Conservation (phyloP, 1,284 basidiomycete genomes). For the Apiotrichum montevideense region DNA sequence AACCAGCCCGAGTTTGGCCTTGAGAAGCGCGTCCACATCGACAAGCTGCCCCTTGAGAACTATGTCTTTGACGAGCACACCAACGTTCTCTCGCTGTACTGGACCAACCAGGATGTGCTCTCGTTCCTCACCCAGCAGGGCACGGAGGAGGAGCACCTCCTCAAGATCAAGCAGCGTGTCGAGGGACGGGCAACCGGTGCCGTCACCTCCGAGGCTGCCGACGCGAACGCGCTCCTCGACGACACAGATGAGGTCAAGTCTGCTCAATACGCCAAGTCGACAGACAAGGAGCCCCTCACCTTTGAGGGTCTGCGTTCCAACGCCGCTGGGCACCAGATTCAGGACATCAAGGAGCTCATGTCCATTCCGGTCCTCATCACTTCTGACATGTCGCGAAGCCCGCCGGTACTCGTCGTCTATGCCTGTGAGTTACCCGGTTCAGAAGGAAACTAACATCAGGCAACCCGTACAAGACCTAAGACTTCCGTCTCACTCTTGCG, state of each 20-base stretch:
- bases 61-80: slow-evolving; percentile 89
- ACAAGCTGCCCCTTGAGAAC: slow-evolving; percentile 98
- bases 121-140: slow-evolving; percentile 76
- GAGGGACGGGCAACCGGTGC: slow-evolving; percentile 61
- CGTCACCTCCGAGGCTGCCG: slow-evolving; percentile 65
- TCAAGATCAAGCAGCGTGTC: slow-evolving; percentile 81
- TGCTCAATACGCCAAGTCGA: slow-evolving; percentile 69
- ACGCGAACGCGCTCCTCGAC: slow-evolving; percentile 81
- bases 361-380: slow-evolving; percentile 88
- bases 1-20: slow-evolving; percentile 77
- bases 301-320: slow-evolving; percentile 73
- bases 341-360: slow-evolving; percentile 85
- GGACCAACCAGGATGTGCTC: slow-evolving; percentile 86
- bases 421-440: slow-evolving; percentile 24
- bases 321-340: slow-evolving; percentile 74
- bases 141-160: slow-evolving; percentile 86
- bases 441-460: slow-evolving; percentile 10
- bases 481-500: not conserved
- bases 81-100: slow-evolving; percentile 63
- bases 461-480: slow-evolving; percentile 18
- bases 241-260: slow-evolving; percentile 61
- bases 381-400: slow-evolving; percentile 86
- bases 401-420: slow-evolving; percentile 72
- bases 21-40: slow-evolving; percentile 96
- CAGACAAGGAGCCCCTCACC: slow-evolving; percentile 57